Percentiles rank a stretch among this genome's conserved stretches.
Conservation (phyloP, 202 grass and related monocot genomes). For the Setaria viridis region DNA sequence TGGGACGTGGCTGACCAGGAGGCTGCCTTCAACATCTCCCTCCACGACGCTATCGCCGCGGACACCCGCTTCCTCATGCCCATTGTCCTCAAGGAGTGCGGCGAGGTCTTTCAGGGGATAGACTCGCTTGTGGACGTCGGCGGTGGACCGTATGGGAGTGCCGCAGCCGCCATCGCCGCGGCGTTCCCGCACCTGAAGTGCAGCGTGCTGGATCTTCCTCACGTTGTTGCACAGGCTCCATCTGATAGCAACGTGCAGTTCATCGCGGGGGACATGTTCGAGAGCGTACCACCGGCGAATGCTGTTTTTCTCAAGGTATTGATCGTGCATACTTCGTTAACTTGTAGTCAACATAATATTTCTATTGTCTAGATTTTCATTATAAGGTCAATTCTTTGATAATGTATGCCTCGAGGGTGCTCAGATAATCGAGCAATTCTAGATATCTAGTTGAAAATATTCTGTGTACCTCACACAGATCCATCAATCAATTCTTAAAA, state of each 20-base stretch:
- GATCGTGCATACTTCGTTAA: too few relatives aligned
- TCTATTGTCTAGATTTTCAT: too few relatives aligned
- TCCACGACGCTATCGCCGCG: not conserved
- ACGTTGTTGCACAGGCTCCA: not conserved
- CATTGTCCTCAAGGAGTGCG: not conserved
- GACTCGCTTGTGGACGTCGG: not conserved
- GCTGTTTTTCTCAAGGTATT: not conserved
- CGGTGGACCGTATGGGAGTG: not conserved
- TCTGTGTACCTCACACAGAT: too few relatives aligned
- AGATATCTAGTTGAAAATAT: too few relatives aligned
- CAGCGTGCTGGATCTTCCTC: not conserved
- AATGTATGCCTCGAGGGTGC: too few relatives aligned
- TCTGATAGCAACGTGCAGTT: not conserved
- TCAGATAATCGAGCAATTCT: too few relatives aligned
- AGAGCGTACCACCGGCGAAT: not conserved
- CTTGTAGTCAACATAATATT: too few relatives aligned
- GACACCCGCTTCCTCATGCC: not conserved
- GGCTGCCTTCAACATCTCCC: not conserved
- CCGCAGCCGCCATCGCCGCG: not conserved
- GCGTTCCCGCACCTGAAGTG: not conserved
- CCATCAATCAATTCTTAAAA: too few relatives aligned
- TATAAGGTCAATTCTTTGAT: too few relatives aligned
- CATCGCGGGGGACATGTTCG: not conserved
- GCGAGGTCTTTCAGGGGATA: not conserved
- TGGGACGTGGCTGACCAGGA: not conserved